Evolutionary conservation across 495 filamentous ascomycete genomes (phyloP).

Genomic region (Chaetomium cochliodes): DNA sequence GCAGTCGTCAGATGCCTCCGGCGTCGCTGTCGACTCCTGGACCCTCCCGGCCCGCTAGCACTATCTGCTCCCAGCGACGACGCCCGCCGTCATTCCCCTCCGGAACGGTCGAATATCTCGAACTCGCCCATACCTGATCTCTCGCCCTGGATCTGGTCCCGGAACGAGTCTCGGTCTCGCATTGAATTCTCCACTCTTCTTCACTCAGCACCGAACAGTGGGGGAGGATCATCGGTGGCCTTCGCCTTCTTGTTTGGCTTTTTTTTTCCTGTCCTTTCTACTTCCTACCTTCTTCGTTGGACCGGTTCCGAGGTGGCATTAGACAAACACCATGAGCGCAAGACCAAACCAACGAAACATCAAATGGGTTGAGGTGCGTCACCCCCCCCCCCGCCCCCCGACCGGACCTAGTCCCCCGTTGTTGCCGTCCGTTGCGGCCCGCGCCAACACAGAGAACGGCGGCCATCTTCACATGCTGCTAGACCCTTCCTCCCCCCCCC

Average conservation of each 20-base stretch:
- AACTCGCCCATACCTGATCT: not conserved
- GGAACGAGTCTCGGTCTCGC: slow-evolving; percentile 12
- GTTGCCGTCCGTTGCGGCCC: too few species aligned
- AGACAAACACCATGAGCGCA: slow-evolving; percentile 26
- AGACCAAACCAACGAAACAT: slow-evolving; percentile 34
- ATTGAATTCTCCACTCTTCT: slow-evolving; percentile 2
- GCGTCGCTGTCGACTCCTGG: too few species aligned
- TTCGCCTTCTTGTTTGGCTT: not conserved
- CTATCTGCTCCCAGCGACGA: slow-evolving; percentile 5
- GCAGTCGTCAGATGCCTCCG: slow-evolving; percentile 2
- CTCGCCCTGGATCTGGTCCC: not conserved
- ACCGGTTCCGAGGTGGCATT: not conserved
- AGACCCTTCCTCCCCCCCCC: not conserved
- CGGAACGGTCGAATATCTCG: not conserved
- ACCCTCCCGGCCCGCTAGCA: slow-evolving; percentile 6
- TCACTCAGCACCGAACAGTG: not conserved
- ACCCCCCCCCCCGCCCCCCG: too few species aligned
- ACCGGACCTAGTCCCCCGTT: too few species aligned
- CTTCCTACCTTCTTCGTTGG: not conserved
- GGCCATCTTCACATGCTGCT: too few species aligned
- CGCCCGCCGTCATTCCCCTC: not conserved
- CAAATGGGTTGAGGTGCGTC: slow-evolving; percentile 42
- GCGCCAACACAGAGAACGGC: too few species aligned
- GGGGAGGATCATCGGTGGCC: not conserved
- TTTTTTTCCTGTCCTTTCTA: not conserved